Percentiles rank a stretch among this genome's conserved stretches.
Conservation (phyloP, 257 asterid genomes). For the Salvia miltiorrhiza region DNA sequence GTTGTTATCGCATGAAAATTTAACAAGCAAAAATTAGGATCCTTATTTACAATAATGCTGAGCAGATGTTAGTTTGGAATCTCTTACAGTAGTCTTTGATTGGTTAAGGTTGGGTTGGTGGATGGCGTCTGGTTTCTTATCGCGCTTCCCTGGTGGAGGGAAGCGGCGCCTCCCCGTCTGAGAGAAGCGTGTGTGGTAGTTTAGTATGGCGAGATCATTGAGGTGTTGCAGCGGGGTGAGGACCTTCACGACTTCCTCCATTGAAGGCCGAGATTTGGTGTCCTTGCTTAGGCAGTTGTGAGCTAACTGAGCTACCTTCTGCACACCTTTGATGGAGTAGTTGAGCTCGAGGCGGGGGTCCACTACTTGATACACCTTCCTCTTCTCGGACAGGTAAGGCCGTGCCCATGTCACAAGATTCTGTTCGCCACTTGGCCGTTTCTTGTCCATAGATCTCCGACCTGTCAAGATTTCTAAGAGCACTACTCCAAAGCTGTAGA, state of each 20-base stretch:
- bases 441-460: conserved; percentile 89
- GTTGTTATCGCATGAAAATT: conserved; percentile 12
- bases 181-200: conserved; percentile 57
- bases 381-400: conserved; percentile 73
- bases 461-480: conserved; percentile 86
- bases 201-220: conserved; percentile 69
- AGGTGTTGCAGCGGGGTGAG: conserved; percentile 70
- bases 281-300: conserved; percentile 70
- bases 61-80: conserved; percentile 41
- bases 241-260: conserved; percentile 82
- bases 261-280: conserved; percentile 74
- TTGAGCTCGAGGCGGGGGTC: conserved; percentile 87
- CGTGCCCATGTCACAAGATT: conserved; percentile 93
- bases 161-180: conserved; percentile 65
- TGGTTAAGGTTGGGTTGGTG: conserved; percentile 45
- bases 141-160: conserved; percentile 52
- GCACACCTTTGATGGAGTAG: conserved; percentile 84
- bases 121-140: conserved; percentile 52
- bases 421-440: conserved; percentile 85
- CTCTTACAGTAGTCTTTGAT: conserved; percentile 41
- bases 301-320: conserved; percentile 68
- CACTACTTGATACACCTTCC: conserved; percentile 77
- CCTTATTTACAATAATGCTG: conserved; percentile 48
- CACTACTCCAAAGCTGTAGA: conserved; percentile 91
- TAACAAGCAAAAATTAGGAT: conserved; percentile 10